Conservation (phyloP, 495 filamentous ascomycete genomes). For the Pseudomonodictys pantanalensis region DNA sequence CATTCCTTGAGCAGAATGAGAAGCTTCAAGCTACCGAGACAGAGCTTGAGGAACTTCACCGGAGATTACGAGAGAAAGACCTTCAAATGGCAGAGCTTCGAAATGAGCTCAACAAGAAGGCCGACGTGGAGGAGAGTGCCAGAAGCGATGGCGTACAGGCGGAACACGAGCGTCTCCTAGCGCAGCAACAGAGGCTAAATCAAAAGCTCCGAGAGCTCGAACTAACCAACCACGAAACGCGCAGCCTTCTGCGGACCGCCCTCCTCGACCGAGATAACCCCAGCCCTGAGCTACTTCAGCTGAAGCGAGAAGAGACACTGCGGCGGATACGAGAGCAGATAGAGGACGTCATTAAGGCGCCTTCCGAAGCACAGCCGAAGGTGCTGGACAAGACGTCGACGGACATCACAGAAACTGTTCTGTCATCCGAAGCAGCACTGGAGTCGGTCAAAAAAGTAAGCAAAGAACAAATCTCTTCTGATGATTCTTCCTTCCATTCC, state of each 20-base stretch:
- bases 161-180: constrained; percentile 31
- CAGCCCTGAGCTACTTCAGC: constrained; percentile 36
- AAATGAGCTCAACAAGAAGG: constrained; percentile 48
- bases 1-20: constrained; percentile 33
- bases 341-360: constrained; percentile 19
- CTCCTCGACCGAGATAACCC: constrained; percentile 45
- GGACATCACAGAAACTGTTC: constrained; percentile 21
- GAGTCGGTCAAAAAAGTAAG: constrained; percentile 34
- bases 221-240: constrained; percentile 42
- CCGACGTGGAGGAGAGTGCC: constrained; percentile 19
- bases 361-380: constrained; percentile 19
- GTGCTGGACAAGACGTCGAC: constrained; percentile 15
- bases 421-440: constrained; percentile 19
- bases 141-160: constrained; percentile 18
- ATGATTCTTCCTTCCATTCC: not conserved
- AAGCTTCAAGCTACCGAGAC: constrained; percentile 38
- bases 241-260: constrained; percentile 31
- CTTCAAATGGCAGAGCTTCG: constrained; percentile 37
- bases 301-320: constrained; percentile 21
- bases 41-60: constrained; percentile 23
- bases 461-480: constrained; percentile 2
- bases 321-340: constrained; percentile 35
- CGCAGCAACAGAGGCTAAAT: constrained; percentile 43
- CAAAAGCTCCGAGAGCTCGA: constrained; percentile 37
- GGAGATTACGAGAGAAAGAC: constrained; percentile 29